Evolutionary conservation across 2,329 filamentous ascomycete genomes (phyloP), one percentile per base, ranked within the genome.

Genomic region (Fusarium sambucinum): DNA sequence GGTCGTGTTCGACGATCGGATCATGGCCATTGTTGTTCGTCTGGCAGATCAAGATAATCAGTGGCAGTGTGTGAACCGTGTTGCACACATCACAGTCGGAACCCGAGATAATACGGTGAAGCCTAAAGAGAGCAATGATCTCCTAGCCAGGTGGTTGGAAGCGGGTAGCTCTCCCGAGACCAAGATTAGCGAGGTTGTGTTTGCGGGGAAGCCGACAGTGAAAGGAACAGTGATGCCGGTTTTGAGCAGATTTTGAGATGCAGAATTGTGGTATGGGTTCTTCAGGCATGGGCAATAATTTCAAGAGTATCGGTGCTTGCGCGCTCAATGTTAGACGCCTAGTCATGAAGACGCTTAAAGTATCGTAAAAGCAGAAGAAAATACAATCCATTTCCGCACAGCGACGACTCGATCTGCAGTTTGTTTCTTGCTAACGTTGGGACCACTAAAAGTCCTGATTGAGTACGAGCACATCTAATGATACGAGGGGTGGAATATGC

Each of bases 11-110:
- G 92, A 98, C 74, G 84, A 90, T 66, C 87, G 93, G 7, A 84
- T 98, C 75, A 98, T 99, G 96, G 90, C 93, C 8, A 91, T 99
- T 59, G 92, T 97, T 5, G 93, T 93, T 17, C 88, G 94, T 12
- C 82, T 97, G 4, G 80, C 87, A 8, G 87, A 89, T 58, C 80
- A 86, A 16, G 80, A 78, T 63, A 80, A 77, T 42, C 81, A 81
- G 46, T 92, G 90, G 88, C 83, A 89, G 56, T 95, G 90, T 64
- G 86, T 87, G 42, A 99, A 99, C 75, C 80, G 84, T 16, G 85
- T 96, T 32, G 89, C 94, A 13, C 96, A 99, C 77, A 88, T 99
- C 62, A 99, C 96, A 0, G 85, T 98, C 10, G 96, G 96, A 21
- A 99, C 96, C 1, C 87, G 89, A 12, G 86, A 89, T 69, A 79